Conservation (phyloP, 2,329 filamentous ascomycete species). For the Amauroascus niger region DNA sequence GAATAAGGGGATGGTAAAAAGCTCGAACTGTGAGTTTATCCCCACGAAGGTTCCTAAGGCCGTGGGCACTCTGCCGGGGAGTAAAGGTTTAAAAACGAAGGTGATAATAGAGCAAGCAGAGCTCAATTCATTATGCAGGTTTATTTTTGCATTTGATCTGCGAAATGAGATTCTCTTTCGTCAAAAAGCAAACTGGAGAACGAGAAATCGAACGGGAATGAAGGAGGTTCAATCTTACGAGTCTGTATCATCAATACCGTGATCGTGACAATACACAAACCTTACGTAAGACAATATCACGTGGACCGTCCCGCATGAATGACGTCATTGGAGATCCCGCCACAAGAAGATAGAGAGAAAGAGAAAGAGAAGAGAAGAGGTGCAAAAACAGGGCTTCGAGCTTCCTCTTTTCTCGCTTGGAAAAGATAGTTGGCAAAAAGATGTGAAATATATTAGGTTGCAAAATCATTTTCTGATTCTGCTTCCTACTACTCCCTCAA, state of each 20-base stretch:
- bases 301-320: background rate
- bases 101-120: too few relatives aligned
- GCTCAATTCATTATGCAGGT: too few relatives aligned
- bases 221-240: background rate
- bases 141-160: too few relatives aligned
- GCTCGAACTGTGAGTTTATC: too few relatives aligned
- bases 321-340: background rate
- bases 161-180: too few relatives aligned
- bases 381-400: background rate
- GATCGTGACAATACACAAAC: background rate
- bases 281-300: background rate
- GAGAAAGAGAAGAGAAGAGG: too few relatives aligned
- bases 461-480: background rate
- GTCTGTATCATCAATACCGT: background rate
- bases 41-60: too few relatives aligned
- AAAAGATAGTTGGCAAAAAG: background rate
- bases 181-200: too few relatives aligned
- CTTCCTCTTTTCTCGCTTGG: too few relatives aligned
- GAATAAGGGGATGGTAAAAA: too few relatives aligned
- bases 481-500: background rate
- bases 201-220: background rate
- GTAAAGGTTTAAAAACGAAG: too few relatives aligned
- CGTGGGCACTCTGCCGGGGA: too few relatives aligned
- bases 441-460: background rate
- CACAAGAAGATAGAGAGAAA: background rate